These are phyloP conservation scores for Mycena amicta DNA, from an alignment of 768 basidiomycete species.

Conservation along the genomic window DNA sequence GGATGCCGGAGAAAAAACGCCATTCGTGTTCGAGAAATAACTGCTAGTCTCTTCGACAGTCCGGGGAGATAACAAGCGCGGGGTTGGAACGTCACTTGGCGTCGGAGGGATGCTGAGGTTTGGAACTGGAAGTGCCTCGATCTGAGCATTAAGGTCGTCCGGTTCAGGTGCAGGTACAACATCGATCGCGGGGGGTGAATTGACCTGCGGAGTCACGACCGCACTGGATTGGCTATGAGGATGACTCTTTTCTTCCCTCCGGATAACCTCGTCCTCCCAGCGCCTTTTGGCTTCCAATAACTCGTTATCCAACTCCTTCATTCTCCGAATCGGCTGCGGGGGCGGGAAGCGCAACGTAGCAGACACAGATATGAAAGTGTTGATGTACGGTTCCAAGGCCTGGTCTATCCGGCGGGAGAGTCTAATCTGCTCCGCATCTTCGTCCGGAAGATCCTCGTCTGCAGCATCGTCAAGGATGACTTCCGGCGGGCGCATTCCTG, in stretches of 20 bases:
- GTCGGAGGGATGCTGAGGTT: constrained; percentile 36
- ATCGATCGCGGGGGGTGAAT: constrained; percentile 7
- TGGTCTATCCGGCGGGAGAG: constrained; percentile 79
- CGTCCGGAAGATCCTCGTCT: constrained; percentile 61
- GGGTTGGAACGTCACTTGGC: constrained; percentile 13
- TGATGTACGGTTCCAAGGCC: constrained; percentile 80
- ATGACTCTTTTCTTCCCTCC: constrained; percentile 68
- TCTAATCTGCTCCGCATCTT: constrained; percentile 68
- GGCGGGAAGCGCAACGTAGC: constrained; percentile 91
- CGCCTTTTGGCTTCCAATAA: constrained; percentile 68
- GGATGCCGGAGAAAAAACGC: constrained; percentile 33
- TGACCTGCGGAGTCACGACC: constrained; percentile 35
- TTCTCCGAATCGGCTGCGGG: constrained; percentile 82
- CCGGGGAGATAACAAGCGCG: constrained; percentile 25
- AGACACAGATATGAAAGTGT: constrained; percentile 91
- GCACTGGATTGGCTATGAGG: constrained; percentile 45
- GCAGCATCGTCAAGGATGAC: constrained; percentile 33
- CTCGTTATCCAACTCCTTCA: constrained; percentile 86
- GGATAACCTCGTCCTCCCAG: constrained; percentile 87
- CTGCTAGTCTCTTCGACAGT: constrained; percentile 35
- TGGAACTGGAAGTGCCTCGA: constrained; percentile 35
- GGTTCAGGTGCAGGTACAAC: constrained; percentile 18
- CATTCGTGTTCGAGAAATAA: constrained; percentile 44
- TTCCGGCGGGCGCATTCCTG: constrained; percentile 18
- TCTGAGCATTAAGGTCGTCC: constrained; percentile 63